These are phyloP conservation scores for Myxozyma monticola DNA, from an alignment of 805 yeast genomes.

Conservation along the genomic window DNA sequence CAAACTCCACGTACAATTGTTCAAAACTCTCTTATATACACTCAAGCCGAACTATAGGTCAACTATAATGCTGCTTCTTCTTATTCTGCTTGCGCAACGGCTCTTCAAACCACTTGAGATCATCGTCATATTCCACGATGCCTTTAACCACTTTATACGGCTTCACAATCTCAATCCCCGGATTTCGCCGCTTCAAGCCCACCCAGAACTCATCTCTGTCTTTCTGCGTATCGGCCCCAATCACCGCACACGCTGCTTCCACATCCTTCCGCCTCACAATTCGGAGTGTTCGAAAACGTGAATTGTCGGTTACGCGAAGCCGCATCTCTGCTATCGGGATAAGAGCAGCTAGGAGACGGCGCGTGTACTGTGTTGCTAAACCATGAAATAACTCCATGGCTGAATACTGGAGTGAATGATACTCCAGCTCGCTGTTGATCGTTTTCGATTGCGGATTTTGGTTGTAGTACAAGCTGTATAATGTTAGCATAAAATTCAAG, in stretches of 20 bases:
- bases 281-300: conserved; percentile 1
- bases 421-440: background rate
- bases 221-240: conserved; percentile 6
- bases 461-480: conserved; percentile 12
- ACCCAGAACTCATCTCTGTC: conserved; percentile 7
- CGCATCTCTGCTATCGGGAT: conserved; percentile 16
- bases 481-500: background rate
- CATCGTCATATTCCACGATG: background rate
- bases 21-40: no score
- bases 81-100: no score
- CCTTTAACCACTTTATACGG: no score
- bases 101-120: background rate
- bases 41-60: no score
- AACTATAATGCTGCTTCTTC: no score
- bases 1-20: no score
- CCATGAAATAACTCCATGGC: conserved; percentile 7
- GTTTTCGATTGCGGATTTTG: conserved; percentile 5
- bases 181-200: conserved; percentile 3
- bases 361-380: conserved; percentile 10
- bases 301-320: conserved; percentile 9
- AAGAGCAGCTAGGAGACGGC: conserved; percentile 17
- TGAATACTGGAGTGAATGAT: conserved; percentile 13
- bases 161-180: background rate
- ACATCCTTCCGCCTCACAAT: conserved; percentile 10
- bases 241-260: conserved; percentile 17